Evolutionary conservation across 768 basidiomycete genomes (phyloP).

Genomic region (Mycena venus): DNA sequence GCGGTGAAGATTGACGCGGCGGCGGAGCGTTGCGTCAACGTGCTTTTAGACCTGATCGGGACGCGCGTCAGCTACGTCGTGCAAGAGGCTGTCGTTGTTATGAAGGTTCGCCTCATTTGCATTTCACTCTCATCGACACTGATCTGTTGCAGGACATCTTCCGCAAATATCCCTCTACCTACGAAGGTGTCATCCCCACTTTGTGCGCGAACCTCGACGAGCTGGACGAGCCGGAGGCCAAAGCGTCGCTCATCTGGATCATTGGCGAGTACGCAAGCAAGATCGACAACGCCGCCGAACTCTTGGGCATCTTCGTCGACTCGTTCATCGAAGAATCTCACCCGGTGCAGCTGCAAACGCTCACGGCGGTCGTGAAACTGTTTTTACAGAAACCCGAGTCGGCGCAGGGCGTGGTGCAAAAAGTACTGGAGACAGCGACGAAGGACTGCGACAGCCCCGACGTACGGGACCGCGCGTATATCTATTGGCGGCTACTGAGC

Average conservation of each 20-base stretch:
- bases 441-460: constrained; percentile 98
- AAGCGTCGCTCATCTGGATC: constrained; percentile 98
- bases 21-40: constrained; percentile 95
- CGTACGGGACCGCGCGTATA: constrained; percentile 96
- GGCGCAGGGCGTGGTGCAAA: constrained; percentile 92
- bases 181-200: constrained; percentile 97
- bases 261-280: constrained; percentile 98
- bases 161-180: constrained; percentile 95
- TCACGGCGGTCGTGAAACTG: constrained; percentile 97
- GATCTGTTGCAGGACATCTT: constrained; percentile 85
- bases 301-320: constrained; percentile 91
- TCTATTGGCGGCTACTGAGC: constrained; percentile 96
- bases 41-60: constrained; percentile 91
- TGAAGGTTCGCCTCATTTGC: constrained; percentile 78
- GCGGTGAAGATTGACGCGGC: constrained; percentile 95
- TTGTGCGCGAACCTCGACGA: constrained; percentile 96
- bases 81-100: constrained; percentile 97
- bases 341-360: constrained; percentile 84
- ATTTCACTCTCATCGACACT: not conserved
- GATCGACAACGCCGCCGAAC: constrained; percentile 96
- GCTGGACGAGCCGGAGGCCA: constrained; percentile 97
- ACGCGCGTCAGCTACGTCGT: constrained; percentile 98
- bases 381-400: constrained; percentile 96
- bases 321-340: constrained; percentile 95
- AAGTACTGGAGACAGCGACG: constrained; percentile 93